Percentiles rank a stretch among this genome's conserved stretches.
Evolutionary conservation across 2,329 filamentous ascomycete species (phyloP).

Genomic region (Gyromitra esculenta): DNA sequence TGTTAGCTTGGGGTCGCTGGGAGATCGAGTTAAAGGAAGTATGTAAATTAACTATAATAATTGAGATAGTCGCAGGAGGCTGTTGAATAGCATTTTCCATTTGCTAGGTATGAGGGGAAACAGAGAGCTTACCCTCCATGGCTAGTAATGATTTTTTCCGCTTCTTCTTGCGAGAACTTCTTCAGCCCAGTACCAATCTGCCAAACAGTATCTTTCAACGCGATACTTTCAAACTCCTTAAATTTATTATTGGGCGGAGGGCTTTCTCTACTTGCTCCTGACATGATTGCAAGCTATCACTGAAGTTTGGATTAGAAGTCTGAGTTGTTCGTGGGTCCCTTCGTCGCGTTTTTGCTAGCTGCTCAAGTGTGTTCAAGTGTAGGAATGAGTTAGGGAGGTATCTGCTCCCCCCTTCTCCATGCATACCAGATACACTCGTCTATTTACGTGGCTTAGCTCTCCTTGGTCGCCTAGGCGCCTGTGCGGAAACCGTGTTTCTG

Average conservation of each 20-base stretch:
- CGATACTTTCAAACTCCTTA: constrained; percentile 1
- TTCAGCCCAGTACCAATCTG: not conserved
- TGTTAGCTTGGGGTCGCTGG: not conserved
- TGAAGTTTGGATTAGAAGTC: not conserved
- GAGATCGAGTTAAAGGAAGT: not conserved
- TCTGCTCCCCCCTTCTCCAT: not conserved
- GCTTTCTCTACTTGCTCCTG: no score
- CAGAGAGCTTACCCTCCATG: constrained; percentile 1
- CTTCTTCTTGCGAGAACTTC: constrained; percentile 9
- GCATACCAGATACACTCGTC: not conserved
- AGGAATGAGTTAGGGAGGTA: not conserved
- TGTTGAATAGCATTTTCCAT: not conserved
- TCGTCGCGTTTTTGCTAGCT: not conserved
- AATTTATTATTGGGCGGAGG: constrained; percentile 7
- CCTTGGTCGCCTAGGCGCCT: not conserved
- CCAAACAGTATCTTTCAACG: not conserved
- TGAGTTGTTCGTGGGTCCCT: not conserved
- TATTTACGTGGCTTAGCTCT: not conserved
- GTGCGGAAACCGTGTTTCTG: not conserved
- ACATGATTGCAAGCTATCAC: not conserved
- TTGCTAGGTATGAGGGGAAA: not conserved
- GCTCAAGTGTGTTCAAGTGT: not conserved
- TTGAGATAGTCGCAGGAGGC: not conserved
- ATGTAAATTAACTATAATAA: not conserved
- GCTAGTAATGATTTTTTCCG: not conserved